These are phyloP conservation scores for Daedaleopsis sinensis DNA, from an alignment of 768 basidiomycete species.

Conservation along the genomic window DNA sequence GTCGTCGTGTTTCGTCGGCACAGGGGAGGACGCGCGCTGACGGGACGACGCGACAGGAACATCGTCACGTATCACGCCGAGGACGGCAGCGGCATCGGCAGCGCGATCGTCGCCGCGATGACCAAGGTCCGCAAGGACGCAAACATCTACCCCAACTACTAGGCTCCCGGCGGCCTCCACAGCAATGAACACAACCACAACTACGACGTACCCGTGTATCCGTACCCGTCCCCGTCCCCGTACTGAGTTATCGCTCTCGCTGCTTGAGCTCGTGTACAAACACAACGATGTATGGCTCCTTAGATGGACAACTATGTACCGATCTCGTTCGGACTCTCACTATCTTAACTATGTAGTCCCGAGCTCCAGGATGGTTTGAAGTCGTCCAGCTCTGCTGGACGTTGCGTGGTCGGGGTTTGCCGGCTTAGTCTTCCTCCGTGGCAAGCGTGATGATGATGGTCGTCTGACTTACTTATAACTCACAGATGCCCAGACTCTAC, in stretches of 20 bases:
- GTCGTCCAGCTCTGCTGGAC: too few species aligned
- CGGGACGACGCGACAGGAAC: conserved; percentile 43
- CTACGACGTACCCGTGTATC: neutral
- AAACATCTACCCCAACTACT: conserved; percentile 58
- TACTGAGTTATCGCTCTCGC: neutral
- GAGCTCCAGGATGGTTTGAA: too few species aligned
- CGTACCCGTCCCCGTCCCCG: neutral
- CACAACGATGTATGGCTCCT: neutral
- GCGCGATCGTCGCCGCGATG: conserved; percentile 97
- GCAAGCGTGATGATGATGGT: too few species aligned
- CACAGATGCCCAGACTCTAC: too few species aligned
- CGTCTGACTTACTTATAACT: too few species aligned
- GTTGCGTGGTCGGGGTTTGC: too few species aligned
- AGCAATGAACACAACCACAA: neutral
- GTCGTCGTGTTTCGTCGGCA: neutral
- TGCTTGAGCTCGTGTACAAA: neutral
- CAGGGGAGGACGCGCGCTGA: neutral
- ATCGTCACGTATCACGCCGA: conserved; percentile 85
- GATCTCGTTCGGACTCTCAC: too few species aligned
- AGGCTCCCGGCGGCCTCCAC: neutral
- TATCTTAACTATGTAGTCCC: too few species aligned
- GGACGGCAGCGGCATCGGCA: conserved; percentile 93
- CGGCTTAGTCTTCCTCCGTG: too few species aligned
- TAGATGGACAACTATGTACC: neutral
- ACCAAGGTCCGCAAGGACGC: conserved; percentile 79